Evolutionary conservation across 495 filamentous ascomycete genomes (phyloP).

Genomic region (Annulohypoxylon maeteangense): DNA sequence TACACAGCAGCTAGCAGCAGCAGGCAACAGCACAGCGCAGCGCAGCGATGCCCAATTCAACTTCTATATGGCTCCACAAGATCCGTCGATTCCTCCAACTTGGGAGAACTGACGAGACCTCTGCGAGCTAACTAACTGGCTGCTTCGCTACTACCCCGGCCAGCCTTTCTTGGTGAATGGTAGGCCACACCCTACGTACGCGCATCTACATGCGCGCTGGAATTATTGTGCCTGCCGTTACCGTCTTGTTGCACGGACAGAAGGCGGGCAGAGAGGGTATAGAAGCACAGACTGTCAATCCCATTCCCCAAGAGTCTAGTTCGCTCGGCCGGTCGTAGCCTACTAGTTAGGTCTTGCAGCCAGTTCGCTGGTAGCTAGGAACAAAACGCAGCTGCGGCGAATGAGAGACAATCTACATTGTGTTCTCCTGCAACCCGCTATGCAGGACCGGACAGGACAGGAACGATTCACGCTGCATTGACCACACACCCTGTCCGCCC

Average conservation of each 20-base stretch:
- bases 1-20: slow-evolving; percentile 38
- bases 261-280: slow-evolving; percentile 11
- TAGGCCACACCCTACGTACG: slow-evolving; percentile 26
- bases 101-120: slow-evolving; percentile 27
- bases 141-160: slow-evolving; percentile 8
- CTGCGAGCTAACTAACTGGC: slow-evolving; percentile 26
- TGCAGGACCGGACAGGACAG: slow-evolving; percentile 46
- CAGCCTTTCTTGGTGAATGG: neutral
- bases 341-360: slow-evolving; percentile 28
- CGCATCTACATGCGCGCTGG: slow-evolving; percentile 25
- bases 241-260: slow-evolving; percentile 15
- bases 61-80: slow-evolving; percentile 33
- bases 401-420: slow-evolving; percentile 26
- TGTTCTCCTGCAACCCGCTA: slow-evolving; percentile 38
- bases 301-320: slow-evolving; percentile 27
- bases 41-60: slow-evolving; percentile 42
- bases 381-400: slow-evolving; percentile 33
- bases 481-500: slow-evolving; percentile 28
- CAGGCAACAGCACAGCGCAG: slow-evolving; percentile 30
- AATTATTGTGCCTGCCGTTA: slow-evolving; percentile 20
- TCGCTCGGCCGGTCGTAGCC: slow-evolving; percentile 18
- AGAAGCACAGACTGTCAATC: slow-evolving; percentile 33
- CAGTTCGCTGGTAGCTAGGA: slow-evolving; percentile 42
- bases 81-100: slow-evolving; percentile 37
- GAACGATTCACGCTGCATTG: slow-evolving; percentile 45